Percentiles rank a stretch among this genome's conserved stretches.
phyloP scores from a whole-genome alignment of 2,329 filamentous ascomycete species.

The Fusarium secorum region DNA sequence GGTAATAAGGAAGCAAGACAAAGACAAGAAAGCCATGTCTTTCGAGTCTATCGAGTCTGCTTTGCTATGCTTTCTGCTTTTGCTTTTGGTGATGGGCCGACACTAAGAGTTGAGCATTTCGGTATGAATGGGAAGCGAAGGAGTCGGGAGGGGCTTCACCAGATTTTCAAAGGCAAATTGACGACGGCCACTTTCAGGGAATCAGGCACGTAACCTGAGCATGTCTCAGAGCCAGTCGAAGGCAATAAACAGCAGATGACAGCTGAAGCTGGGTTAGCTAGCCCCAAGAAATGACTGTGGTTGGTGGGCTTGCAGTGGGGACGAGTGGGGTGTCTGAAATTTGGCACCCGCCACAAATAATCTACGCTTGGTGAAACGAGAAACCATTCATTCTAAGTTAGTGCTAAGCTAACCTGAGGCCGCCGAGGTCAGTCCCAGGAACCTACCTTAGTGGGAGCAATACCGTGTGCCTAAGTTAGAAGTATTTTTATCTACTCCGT shows the following conservation, averaged over 20 bases:
- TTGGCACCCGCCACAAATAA: constrained; percentile 37
- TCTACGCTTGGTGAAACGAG: constrained; percentile 28
- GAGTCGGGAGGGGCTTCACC: constrained; percentile 42
- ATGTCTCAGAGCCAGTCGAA: constrained; percentile 9
- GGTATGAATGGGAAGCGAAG: constrained; percentile 40
- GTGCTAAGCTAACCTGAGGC: constrained; percentile 24
- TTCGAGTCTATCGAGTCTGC: constrained; percentile 29
- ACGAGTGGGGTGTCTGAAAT: constrained; percentile 22
- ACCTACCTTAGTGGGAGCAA: neutral
- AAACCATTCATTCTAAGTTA: neutral
- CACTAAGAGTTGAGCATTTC: constrained; percentile 38
- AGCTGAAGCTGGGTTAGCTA: constrained; percentile 6
- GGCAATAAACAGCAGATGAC: constrained; percentile 2
- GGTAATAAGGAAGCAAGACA: constrained; percentile 6
- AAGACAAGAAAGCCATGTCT: constrained; percentile 17
- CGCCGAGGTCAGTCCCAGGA: constrained; percentile 14
- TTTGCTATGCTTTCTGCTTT: neutral
- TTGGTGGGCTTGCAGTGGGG: constrained; percentile 1
- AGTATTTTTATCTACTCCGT: neutral
- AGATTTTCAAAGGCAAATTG: constrained; percentile 43
- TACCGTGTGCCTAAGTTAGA: neutral
- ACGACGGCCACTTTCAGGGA: constrained; percentile 27
- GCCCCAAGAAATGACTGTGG: neutral
- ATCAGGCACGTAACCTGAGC: constrained; percentile 33
- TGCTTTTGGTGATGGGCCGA: constrained; percentile 20